Evolutionary conservation across 345 rosid genomes (phyloP).

Genomic region (Gossypium sturtianum): DNA sequence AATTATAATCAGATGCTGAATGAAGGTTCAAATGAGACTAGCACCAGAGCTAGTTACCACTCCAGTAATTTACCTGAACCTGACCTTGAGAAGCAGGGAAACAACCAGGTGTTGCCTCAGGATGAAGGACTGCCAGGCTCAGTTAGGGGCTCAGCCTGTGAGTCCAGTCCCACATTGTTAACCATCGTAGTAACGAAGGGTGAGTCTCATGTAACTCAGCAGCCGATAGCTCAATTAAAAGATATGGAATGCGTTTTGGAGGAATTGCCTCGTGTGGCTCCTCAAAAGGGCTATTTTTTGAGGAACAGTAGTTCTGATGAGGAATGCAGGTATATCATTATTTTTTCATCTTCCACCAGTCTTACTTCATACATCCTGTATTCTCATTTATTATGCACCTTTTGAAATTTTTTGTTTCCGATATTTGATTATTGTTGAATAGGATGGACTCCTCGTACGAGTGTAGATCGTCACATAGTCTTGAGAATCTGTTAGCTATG

Average conservation of each 20-base stretch:
- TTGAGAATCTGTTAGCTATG: neutral
- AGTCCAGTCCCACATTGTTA: slow-evolving; percentile 17
- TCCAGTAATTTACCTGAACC: slow-evolving; percentile 5
- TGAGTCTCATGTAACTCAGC: slow-evolving; percentile 26
- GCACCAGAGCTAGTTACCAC: slow-evolving; percentile 14
- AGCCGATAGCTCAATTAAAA: slow-evolving; percentile 16
- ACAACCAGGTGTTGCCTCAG: slow-evolving; percentile 11
- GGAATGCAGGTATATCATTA: slow-evolving; percentile 56
- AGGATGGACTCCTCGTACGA: neutral
- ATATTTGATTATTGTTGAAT: neutral
- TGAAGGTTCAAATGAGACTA: slow-evolving; percentile 24
- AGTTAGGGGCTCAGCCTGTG: slow-evolving; percentile 15
- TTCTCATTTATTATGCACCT: neutral
- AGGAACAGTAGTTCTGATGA: slow-evolving; percentile 56
- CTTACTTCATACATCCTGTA: neutral
- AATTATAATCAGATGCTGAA: slow-evolving; percentile 38
- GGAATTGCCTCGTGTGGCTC: slow-evolving; percentile 19
- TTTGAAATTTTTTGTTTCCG: neutral
- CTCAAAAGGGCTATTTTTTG: slow-evolving; percentile 49
- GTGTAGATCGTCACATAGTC: neutral
- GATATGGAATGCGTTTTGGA: slow-evolving; percentile 21
- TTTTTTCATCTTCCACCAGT: neutral
- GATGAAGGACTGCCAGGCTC: slow-evolving; percentile 14
- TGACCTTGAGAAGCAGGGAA: slow-evolving; percentile 54
- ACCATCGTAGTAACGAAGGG: slow-evolving; percentile 47